Conservation (phyloP, 164 flowering plant species). For the Buxus sempervirens region DNA sequence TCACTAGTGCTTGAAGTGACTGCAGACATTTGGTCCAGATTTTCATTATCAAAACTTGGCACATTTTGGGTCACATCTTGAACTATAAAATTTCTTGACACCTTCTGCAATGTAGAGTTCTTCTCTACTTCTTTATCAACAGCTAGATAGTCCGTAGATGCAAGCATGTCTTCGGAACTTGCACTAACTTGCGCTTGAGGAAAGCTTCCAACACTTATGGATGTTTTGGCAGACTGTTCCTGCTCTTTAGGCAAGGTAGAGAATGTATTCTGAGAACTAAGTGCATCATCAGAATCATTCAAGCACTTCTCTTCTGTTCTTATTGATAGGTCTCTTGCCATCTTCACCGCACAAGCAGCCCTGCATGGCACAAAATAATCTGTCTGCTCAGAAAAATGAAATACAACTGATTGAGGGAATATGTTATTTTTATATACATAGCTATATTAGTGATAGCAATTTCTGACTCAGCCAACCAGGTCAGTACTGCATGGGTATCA, state of each 20-base stretch:
- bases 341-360: slow-evolving; percentile 84
- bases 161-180: slow-evolving; percentile 64
- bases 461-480: too few relatives aligned
- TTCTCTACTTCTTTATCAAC: slow-evolving; percentile 33
- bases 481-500: too few relatives aligned
- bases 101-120: slow-evolving; percentile 20
- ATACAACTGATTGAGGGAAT: background rate
- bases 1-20: slow-evolving; percentile 48
- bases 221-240: slow-evolving; percentile 73
- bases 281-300: slow-evolving; percentile 70
- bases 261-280: slow-evolving; percentile 79
- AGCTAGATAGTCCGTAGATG: slow-evolving; percentile 17
- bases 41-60: slow-evolving; percentile 41
- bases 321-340: slow-evolving; percentile 67
- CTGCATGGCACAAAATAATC: slow-evolving; percentile 36
- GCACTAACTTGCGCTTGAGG: slow-evolving; percentile 74
- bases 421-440: too few relatives aligned
- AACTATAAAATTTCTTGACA: slow-evolving; percentile 22
- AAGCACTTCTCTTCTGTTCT: slow-evolving; percentile 65
- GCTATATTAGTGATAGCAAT: too few relatives aligned
- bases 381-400: slow-evolving; percentile 3
- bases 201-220: slow-evolving; percentile 77
- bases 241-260: slow-evolving; percentile 83
- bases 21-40: slow-evolving; percentile 38
- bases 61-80: slow-evolving; percentile 29